Base-by-base conservation (phyloP, 2,329 filamentous ascomycete genomes). In the Acephala macrosclerotiorum region DNA sequence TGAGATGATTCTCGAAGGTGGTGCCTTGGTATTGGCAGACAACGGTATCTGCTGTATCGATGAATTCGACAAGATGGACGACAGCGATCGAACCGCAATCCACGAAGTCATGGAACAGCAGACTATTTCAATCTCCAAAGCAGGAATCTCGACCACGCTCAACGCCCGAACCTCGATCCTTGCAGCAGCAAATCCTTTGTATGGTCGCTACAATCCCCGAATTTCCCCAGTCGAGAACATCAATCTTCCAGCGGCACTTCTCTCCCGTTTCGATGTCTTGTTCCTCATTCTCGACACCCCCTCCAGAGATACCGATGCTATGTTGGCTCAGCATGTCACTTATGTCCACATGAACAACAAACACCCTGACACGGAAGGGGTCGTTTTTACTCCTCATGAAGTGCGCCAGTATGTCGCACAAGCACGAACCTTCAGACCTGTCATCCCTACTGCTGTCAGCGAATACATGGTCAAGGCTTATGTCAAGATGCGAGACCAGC, bases 181-280 rank as follows among this genome's bases (percentile, higher is more conserved):
- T 18, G 95, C 96, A 20, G 96, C 96, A 22, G 96, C 96, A 72
- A 99, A 99, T 81, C 96, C 96, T 65, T 87, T 99, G 49, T 99
- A 99, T 76, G 96, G 96, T 70, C 93, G 96, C 68, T 99, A 99
- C 84, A 99, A 99, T 81, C 96, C 96, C 64, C 93, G 94, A 69
- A 91, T 99, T 73, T 97, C 95, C 0, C 96, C 96, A 0, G 94
- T 99, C 29, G 96, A 99, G 79, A 99, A 99, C 80, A 99, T 99
- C 81, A 99, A 99, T 80, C 89, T 99, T 47, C 96, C 96, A n/a
- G 96, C 96, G 20, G 96, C 96, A 22, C 88, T 99, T 22, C 87
- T 99, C 62, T 97, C 95, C 66, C 93, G 96, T 87, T 99, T 99
- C 80, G 96, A 99, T 78, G 87, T 99, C 72, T 87, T 99, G 72